Conservation (phyloP, 768 basidiomycete species). For the Calocybe gangraenosa region DNA sequence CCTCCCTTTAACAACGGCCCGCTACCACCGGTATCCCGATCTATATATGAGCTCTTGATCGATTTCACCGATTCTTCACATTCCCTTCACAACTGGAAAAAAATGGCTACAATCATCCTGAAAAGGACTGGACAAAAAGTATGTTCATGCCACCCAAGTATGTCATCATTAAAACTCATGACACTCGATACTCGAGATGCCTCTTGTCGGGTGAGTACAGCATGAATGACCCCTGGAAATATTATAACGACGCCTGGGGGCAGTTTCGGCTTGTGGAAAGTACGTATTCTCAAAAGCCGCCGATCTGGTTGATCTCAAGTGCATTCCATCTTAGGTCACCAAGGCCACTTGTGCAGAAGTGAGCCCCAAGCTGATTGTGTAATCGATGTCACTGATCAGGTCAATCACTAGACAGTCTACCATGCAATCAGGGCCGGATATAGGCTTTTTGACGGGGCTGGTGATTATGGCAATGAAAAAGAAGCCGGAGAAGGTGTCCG, state of each 20-base stretch:
- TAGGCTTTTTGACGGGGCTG: slow-evolving; percentile 82
- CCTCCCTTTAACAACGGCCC: too few relatives aligned
- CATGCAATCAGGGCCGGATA: slow-evolving; percentile 83
- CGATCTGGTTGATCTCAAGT: slow-evolving; percentile 36
- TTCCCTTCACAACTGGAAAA: background rate
- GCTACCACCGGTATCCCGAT: too few relatives aligned
- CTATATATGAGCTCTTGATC: too few relatives aligned
- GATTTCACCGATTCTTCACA: too few relatives aligned
- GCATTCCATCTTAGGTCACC: slow-evolving; percentile 51
- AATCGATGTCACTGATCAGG: background rate
- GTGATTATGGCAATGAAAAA: slow-evolving; percentile 88
- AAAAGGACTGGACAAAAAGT: slow-evolving; percentile 62
- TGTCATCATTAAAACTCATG: background rate
- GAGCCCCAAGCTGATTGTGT: slow-evolving; percentile 11
- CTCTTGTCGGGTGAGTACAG: slow-evolving; percentile 56
- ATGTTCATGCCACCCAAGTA: slow-evolving; percentile 9
- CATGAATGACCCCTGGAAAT: background rate
- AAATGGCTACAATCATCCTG: slow-evolving; percentile 50
- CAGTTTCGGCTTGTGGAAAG: slow-evolving; percentile 75
- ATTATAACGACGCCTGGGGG: slow-evolving; percentile 5
- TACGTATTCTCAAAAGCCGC: slow-evolving; percentile 16
- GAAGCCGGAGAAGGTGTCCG: slow-evolving; percentile 77
- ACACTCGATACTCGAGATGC: slow-evolving; percentile 45
- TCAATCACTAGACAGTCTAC: slow-evolving; percentile 62
- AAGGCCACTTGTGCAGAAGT: slow-evolving; percentile 60